These are phyloP conservation scores for Pseudocercospora fijiensis DNA, from an alignment of 2,329 filamentous ascomycete species.

Conservation along the genomic window DNA sequence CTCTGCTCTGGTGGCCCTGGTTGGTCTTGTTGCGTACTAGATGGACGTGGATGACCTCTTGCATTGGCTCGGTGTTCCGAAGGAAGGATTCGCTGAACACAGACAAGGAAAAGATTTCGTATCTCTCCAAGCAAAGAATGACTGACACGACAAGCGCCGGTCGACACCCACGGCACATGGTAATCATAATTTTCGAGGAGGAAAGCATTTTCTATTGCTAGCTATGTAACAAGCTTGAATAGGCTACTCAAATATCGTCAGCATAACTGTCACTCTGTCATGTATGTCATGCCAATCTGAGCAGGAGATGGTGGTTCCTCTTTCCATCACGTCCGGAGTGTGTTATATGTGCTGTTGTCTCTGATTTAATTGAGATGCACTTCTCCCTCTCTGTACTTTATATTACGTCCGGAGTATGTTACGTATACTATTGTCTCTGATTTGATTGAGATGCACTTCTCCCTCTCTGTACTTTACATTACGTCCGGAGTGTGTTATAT, in stretches of 20 bases:
- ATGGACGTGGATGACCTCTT: not conserved
- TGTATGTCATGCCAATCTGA: not conserved
- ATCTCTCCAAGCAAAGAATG: conserved; percentile 1
- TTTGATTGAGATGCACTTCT: no score
- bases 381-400: not conserved
- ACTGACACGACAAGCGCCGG: conserved; percentile 1
- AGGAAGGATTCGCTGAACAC: not conserved
- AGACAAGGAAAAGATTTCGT: not conserved
- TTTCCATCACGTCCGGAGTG: not conserved
- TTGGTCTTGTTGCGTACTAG: not conserved
- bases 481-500: no score
- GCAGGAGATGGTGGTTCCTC: not conserved
- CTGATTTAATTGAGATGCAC: no score
- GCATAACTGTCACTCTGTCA: not conserved
- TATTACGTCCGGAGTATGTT: no score
- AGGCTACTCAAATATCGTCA: conserved; percentile 3
- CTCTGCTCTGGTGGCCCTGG: not conserved
- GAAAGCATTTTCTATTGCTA: conserved; percentile 6
- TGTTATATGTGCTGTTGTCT: not conserved
- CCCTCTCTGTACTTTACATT: no score
- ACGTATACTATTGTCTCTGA: no score
- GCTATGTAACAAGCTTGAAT: conserved; percentile 9
- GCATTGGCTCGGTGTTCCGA: not conserved
- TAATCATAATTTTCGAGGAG: conserved; percentile 8
- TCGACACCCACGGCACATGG: not conserved